phyloP scores from a whole-genome alignment of 805 yeast species.

The Yueomyces sinensis region DNA sequence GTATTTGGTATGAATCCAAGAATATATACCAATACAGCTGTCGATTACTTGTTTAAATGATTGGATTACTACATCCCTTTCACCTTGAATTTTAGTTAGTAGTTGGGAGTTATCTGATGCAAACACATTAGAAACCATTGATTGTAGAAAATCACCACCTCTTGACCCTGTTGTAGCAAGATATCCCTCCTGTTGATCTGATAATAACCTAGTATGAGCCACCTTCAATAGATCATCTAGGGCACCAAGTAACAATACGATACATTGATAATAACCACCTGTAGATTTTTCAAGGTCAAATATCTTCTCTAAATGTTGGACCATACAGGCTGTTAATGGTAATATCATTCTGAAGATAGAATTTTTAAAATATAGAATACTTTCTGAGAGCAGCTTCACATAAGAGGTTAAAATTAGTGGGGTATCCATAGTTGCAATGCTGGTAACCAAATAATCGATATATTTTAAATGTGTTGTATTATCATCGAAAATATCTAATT shows the following conservation, averaged over 20 bases:
- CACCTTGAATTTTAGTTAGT: constrained; percentile 29
- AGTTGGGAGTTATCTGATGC: constrained; percentile 23
- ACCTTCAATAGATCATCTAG: constrained; percentile 50
- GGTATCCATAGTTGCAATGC: constrained; percentile 33
- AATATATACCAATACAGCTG: constrained; percentile 55
- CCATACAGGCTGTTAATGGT: constrained; percentile 36
- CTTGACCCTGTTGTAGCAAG: constrained; percentile 6
- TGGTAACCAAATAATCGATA: constrained; percentile 35
- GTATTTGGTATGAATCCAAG: constrained; percentile 28
- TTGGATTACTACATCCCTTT: constrained; percentile 42
- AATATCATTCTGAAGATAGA: constrained; percentile 43
- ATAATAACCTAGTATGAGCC: constrained; percentile 41
- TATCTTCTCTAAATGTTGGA: constrained; percentile 15
- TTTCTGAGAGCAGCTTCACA: constrained; percentile 35
- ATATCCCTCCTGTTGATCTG: constrained; percentile 21
- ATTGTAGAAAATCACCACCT: constrained; percentile 20
- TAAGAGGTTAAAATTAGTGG: constrained; percentile 24
- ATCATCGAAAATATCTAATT: constrained; percentile 21
- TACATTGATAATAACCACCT: constrained; percentile 33
- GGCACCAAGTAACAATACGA: constrained; percentile 38
- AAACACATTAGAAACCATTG: constrained; percentile 24
- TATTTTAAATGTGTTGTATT: constrained; percentile 20
- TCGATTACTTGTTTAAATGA: constrained; percentile 49
- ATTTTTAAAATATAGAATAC: constrained; percentile 36
- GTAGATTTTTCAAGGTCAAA: constrained; percentile 10